These are phyloP conservation scores for Rhizodiscina lignyota DNA, from an alignment of 495 filamentous ascomycete species.

Conservation along the genomic window DNA sequence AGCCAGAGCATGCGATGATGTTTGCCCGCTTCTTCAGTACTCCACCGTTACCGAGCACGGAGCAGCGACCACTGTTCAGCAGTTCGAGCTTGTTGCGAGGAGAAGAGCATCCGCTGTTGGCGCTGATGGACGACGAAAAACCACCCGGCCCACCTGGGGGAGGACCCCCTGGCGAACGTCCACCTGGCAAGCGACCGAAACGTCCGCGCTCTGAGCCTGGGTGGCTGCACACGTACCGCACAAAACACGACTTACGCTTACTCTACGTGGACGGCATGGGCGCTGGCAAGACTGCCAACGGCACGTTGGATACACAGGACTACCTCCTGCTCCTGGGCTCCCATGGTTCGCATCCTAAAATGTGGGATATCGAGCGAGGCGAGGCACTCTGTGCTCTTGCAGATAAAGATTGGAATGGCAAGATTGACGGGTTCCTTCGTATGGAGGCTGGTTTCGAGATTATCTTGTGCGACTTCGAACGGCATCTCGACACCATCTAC, in stretches of 20 bases:
- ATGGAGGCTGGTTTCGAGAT: constrained; percentile 59
- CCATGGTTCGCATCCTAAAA: constrained; percentile 8
- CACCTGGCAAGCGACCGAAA: constrained; percentile 3
- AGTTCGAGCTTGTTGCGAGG: not conserved
- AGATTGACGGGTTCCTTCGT: constrained; percentile 42
- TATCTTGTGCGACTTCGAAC: constrained; percentile 44
- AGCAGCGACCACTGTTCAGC: not conserved
- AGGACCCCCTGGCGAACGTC: no score
- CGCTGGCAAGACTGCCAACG: constrained; percentile 39
- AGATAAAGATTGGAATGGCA: constrained; percentile 26
- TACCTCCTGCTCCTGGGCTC: constrained; percentile 26
- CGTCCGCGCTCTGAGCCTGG: constrained; percentile 24
- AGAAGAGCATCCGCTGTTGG: not conserved
- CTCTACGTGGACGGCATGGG: constrained; percentile 47
- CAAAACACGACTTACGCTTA: constrained; percentile 31
- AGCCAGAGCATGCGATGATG: constrained; percentile 46
- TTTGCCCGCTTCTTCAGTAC: constrained; percentile 29
- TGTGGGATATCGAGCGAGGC: constrained; percentile 31
- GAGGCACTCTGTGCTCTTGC: constrained; percentile 31
- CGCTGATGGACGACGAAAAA: no score
- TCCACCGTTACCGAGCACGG: not conserved
- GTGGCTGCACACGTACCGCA: constrained; percentile 37
- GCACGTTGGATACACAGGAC: constrained; percentile 46
- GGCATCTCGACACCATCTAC: constrained; percentile 6
- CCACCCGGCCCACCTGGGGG: not conserved